Evolutionary conservation across 352 stramenopile genomes (phyloP).

Genomic region (Nothophytophthora sp.): DNA sequence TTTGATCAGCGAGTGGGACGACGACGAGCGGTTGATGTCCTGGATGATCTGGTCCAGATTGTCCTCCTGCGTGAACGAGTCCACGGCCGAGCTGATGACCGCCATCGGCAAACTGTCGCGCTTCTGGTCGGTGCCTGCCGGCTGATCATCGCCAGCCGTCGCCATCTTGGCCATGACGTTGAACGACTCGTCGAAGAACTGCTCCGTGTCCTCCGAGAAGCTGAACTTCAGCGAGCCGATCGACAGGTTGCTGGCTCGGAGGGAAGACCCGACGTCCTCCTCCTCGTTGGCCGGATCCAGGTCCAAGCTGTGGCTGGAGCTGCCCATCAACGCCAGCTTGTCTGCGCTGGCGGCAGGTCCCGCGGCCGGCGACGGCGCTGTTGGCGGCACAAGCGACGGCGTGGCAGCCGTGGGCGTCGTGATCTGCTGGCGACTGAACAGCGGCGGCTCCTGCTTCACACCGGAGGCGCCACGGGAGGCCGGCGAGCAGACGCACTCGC

Average conservation of each 20-base stretch:
- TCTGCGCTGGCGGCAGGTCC: slow-evolving; percentile 12
- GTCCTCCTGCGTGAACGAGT: slow-evolving; percentile 75
- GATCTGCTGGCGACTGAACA: slow-evolving; percentile 30
- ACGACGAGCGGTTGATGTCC: slow-evolving; percentile 65
- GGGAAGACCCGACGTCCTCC: slow-evolving; percentile 29
- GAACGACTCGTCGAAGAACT: slow-evolving; percentile 64
- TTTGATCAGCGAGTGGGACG: slow-evolving; percentile 44
- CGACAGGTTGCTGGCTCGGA: slow-evolving; percentile 64
- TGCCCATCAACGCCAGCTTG: slow-evolving; percentile 17
- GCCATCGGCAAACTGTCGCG: slow-evolving; percentile 71
- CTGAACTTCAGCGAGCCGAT: slow-evolving; percentile 74
- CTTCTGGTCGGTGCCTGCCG: slow-evolving; percentile 28
- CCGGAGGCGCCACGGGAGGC: slow-evolving; percentile 17
- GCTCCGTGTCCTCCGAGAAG: slow-evolving; percentile 67
- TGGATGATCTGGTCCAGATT: slow-evolving; percentile 81
- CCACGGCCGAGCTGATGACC: slow-evolving; percentile 60
- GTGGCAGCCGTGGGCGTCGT: slow-evolving; percentile 32
- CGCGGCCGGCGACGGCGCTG: slow-evolving; percentile 29
- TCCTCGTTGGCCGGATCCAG: slow-evolving; percentile 39
- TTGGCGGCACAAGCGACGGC: slow-evolving; percentile 23
- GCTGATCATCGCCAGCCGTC: slow-evolving; percentile 12
- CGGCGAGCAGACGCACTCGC: slow-evolving; percentile 68
- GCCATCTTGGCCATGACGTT: slow-evolving; percentile 49
- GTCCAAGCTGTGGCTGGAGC: slow-evolving; percentile 32
- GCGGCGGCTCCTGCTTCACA: slow-evolving; percentile 52